Evolutionary conservation across 495 filamentous ascomycete species (phyloP).

Genomic region (Xylaria acuta): DNA sequence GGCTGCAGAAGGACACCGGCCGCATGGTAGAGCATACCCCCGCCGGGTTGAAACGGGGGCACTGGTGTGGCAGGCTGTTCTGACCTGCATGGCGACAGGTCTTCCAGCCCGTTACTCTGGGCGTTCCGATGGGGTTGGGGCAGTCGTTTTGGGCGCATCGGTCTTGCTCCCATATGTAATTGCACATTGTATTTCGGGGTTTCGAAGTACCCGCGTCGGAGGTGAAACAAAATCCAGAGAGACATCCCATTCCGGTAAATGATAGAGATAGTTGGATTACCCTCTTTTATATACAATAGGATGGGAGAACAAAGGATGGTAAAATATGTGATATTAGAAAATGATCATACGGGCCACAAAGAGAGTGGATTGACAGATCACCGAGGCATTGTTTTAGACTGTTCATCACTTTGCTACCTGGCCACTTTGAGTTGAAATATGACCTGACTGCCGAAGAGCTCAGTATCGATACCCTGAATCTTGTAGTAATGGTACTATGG

Average conservation of each 20-base stretch:
- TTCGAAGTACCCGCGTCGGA: too few species aligned
- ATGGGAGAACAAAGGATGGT: too few species aligned
- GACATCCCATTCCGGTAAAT: not conserved
- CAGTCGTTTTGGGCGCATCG: not conserved
- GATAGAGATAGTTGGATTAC: not conserved
- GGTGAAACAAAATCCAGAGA: too few species aligned
- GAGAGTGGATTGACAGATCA: not conserved
- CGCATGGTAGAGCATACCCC: not conserved
- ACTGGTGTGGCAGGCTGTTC: not conserved
- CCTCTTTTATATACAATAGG: not conserved
- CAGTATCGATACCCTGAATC: too few species aligned
- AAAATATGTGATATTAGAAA: not conserved
- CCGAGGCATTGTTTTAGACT: too few species aligned
- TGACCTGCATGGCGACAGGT: not conserved
- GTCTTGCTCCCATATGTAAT: not conserved
- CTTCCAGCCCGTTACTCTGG: not conserved
- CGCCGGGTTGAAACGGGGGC: not conserved
- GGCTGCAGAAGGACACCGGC: not conserved
- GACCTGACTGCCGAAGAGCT: too few species aligned
- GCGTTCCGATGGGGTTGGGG: not conserved
- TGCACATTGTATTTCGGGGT: not conserved
- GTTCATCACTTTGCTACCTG: too few species aligned
- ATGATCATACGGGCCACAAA: not conserved
- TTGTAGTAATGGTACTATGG: too few species aligned
- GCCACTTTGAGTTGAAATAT: too few species aligned